Base-by-base conservation (phyloP, 768 basidiomycete genomes). In the Holtermanniella nyarrowii region DNA sequence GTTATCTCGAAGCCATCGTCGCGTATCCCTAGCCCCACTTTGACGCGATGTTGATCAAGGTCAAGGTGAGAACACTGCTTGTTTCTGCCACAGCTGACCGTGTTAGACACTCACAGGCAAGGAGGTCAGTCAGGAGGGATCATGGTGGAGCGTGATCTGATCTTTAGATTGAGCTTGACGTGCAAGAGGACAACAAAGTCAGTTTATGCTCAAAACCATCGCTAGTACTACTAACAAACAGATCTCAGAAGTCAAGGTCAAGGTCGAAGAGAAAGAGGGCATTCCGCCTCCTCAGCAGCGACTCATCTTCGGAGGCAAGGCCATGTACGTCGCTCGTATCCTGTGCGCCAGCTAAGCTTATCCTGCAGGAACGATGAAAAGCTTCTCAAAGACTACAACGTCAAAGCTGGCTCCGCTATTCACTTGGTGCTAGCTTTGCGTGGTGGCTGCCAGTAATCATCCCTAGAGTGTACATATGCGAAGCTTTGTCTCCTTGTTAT, bases 211-310 rank as follows among this genome's bases (percentile, higher is more conserved):
- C 13, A 23, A 44, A 11, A 46, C 20, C 39, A 12, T 26, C 39
- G 37, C 1, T 18, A 18, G 22, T 42, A 20, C 1, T 26, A 16
- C 23, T 40, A 49, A 1, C 42, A 13, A 2, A 16, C 68, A 97
- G 93, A 87, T 95, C 65, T 77, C 81, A 43, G 81, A 86, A 60
- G 89, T 97, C 74, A 97, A 97, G 76, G 90, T 93, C 78, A 86
- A 87, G 72, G 88, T 96, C 7, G 93, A 97, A 72, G 91, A 96
- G 76, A 91, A 96, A 74, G 90, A 89, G 4, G 93, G 93, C 58
- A 93, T 97, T 40, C 93, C 93, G 21, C 93, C 93, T 55, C 86
- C 78, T 41, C 93, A 97, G 72, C 93, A 97, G 72, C 82, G 93
- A 52, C 73, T 97, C 65, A 97, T 97, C 70, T 95, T 84, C 71